Conservation (phyloP, 2,329 filamentous ascomycete species). For the Aspergillus caelatus region DNA sequence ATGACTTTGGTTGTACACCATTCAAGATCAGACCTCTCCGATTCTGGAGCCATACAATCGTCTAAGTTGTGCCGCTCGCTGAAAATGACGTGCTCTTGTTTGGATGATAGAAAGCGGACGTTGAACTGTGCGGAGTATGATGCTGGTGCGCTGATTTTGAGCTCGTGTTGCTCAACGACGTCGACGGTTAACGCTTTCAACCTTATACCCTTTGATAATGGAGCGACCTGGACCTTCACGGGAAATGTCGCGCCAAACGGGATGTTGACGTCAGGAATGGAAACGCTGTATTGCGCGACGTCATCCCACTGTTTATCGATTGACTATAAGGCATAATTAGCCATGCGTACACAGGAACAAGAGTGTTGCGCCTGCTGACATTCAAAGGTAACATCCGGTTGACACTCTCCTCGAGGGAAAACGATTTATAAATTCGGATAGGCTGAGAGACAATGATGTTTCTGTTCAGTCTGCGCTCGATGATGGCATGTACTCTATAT, state of each 20-base stretch:
- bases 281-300: conserved; percentile 21
- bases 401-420: conserved; percentile 2
- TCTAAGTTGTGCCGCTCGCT: neutral
- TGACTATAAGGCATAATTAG: conserved; percentile 8
- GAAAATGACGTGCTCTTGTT: conserved; percentile 12
- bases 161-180: conserved; percentile 20
- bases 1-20: neutral
- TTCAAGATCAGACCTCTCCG: neutral
- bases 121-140: conserved; percentile 18
- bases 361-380: conserved; percentile 5
- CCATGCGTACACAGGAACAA: neutral
- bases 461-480: conserved; percentile 18
- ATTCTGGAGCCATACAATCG: neutral
- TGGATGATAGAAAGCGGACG: conserved; percentile 15
- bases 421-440: conserved; percentile 18
- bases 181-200: conserved; percentile 13
- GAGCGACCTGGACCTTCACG: conserved; percentile 21
- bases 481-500: conserved; percentile 18
- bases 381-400: neutral
- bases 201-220: conserved; percentile 15
- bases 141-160: conserved; percentile 21
- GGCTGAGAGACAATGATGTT: conserved; percentile 21
- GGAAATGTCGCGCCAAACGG: conserved; percentile 25
- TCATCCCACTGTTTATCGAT: conserved; percentile 13
- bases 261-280: conserved; percentile 21